These are phyloP conservation scores for Gleditsia sinensis DNA, from an alignment of 306 rosid species.

Conservation along the genomic window DNA sequence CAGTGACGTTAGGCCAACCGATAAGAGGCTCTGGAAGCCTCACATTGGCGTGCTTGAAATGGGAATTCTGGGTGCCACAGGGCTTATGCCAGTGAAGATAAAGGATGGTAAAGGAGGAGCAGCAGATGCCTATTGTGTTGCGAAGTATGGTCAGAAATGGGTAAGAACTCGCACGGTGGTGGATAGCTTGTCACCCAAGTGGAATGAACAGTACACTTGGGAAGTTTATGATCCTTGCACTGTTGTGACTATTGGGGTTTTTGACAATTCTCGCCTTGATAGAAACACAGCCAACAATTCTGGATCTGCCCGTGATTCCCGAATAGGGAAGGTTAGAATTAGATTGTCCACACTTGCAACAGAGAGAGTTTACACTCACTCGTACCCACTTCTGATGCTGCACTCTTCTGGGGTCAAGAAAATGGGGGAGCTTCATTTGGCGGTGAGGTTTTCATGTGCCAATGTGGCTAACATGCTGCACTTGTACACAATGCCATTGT, in stretches of 20 bases:
- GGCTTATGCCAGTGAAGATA: slow-evolving; percentile 65
- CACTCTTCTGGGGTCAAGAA: slow-evolving; percentile 62
- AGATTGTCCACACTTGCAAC: slow-evolving; percentile 60
- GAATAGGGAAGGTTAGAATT: slow-evolving; percentile 63
- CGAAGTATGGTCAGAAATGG: slow-evolving; percentile 69
- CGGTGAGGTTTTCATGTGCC: slow-evolving; percentile 59
- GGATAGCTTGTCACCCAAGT: slow-evolving; percentile 60
- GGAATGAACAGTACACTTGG: slow-evolving; percentile 78
- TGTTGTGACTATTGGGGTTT: slow-evolving; percentile 59
- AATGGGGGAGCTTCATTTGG: slow-evolving; percentile 72
- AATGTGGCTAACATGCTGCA: slow-evolving; percentile 54
- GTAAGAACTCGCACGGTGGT: slow-evolving; percentile 61
- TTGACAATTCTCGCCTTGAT: slow-evolving; percentile 54
- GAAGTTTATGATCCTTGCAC: slow-evolving; percentile 71
- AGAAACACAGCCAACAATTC: slow-evolving; percentile 37
- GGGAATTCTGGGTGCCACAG: slow-evolving; percentile 67
- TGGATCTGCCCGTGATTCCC: slow-evolving; percentile 41
- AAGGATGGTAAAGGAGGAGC: slow-evolving; percentile 62
- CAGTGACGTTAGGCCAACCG: slow-evolving; percentile 67
- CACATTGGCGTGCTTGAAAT: slow-evolving; percentile 67
- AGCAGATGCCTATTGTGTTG: slow-evolving; percentile 63
- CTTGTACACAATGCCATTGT: slow-evolving; percentile 54
- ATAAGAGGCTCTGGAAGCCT: slow-evolving; percentile 65
- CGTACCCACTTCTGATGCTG: slow-evolving; percentile 62
- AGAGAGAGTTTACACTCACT: slow-evolving; percentile 61